Evolutionary conservation across 208 protist species (phyloP), one percentile per base, ranked within the genome.

Genomic region (Angomonas ambiguus): DNA sequence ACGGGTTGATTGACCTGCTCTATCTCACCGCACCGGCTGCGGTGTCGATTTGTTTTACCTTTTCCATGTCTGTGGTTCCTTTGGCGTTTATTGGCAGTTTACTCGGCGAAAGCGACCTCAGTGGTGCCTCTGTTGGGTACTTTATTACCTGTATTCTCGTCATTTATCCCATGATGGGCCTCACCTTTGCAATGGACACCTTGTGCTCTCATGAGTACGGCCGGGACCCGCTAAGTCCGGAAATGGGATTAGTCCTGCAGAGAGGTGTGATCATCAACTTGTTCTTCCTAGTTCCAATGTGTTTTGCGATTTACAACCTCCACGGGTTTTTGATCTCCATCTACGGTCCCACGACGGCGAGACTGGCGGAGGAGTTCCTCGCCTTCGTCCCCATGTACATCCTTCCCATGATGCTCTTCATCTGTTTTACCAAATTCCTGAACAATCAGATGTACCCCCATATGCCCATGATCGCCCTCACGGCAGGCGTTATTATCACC

Each of bases 381-480:
- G 45, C 64, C 53, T 91, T 74, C 72, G 74, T 80, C 27, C 83
- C 82, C 16, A 65, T 92, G 0, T 88, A 83, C 71, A 58, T 94
- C 18, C 22, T 87, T 13, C 83, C 88, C 10, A 49, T 81, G 49
- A 74, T 87, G 63, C 53, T 94, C 33, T 90, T 92, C 49, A 80
- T 85, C 38, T 80, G 84, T 28, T 85, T 94, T 56, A 83, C 66
- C 41, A 94, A 94, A 69, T 94, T 94, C 69, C 73, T 89, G n/a
- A 87, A 79, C 66, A 94, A 94, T 67, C 84, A 92, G 68, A 86
- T 94, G 88, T 80, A 86, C 68, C 82, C 84, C 22, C 82, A 90
- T 30, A 77, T 91, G 24, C 82, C 84, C 34, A 85, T 88, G 77
- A 88, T 94, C 55, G 85, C 82, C 4, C 72, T 94, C n/a, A 85